Evolutionary conservation across 495 filamentous ascomycete genomes (phyloP).

Genomic region (Platismatia glauca): DNA sequence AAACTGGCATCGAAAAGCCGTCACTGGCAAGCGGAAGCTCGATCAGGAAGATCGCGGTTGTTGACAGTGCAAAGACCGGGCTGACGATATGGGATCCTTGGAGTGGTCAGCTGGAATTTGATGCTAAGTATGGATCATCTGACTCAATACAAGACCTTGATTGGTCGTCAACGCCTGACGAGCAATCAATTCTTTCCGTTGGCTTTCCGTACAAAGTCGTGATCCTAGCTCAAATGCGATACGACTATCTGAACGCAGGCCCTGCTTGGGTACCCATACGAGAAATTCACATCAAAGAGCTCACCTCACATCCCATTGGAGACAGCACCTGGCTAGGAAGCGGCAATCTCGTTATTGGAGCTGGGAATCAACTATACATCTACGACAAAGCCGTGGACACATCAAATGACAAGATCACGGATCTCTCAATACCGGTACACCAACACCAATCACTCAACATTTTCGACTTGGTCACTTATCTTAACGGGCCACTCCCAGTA

Average conservation of each 20-base stretch:
- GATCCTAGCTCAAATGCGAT: constrained; percentile 83
- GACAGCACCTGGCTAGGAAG: constrained; percentile 84
- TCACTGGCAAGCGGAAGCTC: constrained; percentile 78
- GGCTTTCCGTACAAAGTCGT: constrained; percentile 80
- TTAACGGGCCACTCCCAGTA: constrained; percentile 83
- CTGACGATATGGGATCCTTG: constrained; percentile 89
- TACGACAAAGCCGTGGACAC: constrained; percentile 66
- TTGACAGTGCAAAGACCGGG: constrained; percentile 61
- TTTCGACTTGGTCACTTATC: constrained; percentile 67
- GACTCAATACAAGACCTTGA: constrained; percentile 81
- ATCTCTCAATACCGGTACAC: constrained; percentile 54
- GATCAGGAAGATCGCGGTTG: constrained; percentile 77
- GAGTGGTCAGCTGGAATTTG: constrained; percentile 72
- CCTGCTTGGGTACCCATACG: constrained; percentile 82
- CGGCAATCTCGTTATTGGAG: constrained; percentile 76
- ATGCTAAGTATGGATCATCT: constrained; percentile 59
- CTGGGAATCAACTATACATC: constrained; percentile 88
- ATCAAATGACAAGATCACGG: constrained; percentile 51
- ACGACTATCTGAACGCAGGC: constrained; percentile 84
- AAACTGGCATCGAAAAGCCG: constrained; percentile 65
- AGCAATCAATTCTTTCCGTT: constrained; percentile 83
- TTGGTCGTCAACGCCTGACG: constrained; percentile 89
- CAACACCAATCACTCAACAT: constrained; percentile 47
- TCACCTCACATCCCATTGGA: constrained; percentile 86
- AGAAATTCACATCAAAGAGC: constrained; percentile 69